A percentile compares a stretch with the other conserved stretches of the same genome.
These are phyloP conservation scores for Garcia nutans DNA, from an alignment of 345 rosid genomes.

Conservation along the genomic window DNA sequence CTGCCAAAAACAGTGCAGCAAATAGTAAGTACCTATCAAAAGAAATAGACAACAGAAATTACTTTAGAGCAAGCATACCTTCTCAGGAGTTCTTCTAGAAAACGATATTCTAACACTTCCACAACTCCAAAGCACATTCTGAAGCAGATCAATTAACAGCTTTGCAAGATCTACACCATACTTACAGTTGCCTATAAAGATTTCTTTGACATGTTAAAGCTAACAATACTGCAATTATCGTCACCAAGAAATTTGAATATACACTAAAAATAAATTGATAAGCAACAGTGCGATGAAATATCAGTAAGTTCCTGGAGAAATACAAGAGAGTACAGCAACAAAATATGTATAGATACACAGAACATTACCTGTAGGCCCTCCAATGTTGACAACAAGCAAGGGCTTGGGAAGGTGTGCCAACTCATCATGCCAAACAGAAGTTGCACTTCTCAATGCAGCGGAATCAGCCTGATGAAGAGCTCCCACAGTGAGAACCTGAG, in stretches of 20 bases:
- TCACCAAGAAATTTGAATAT: neutral
- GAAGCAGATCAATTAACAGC: conserved; percentile 22
- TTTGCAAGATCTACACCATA: conserved; percentile 31
- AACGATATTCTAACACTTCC: conserved; percentile 33
- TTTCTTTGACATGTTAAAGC: neutral
- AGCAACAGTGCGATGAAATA: neutral
- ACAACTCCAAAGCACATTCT: conserved; percentile 36
- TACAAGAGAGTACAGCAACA: neutral
- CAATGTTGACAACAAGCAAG: conserved; percentile 35
- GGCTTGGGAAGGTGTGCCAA: conserved; percentile 28
- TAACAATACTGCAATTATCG: neutral
- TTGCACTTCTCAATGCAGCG: conserved; percentile 21
- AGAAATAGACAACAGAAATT: neutral
- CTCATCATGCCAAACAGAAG: conserved; percentile 22
- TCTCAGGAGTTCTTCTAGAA: conserved; percentile 36
- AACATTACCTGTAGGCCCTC: conserved; percentile 32
- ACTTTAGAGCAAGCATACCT: conserved; percentile 8
- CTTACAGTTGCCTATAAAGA: conserved; percentile 24
- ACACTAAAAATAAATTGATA: neutral
- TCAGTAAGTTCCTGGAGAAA: neutral
- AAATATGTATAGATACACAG: too few species aligned
- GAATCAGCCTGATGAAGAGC: conserved; percentile 25
- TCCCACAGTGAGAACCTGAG: conserved; percentile 31
- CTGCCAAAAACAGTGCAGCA: conserved; percentile 14
- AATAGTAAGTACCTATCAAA: conserved; percentile 7